phyloP scores from a whole-genome alignment of 768 basidiomycete species.

The Gymnopilus dilepis region DNA sequence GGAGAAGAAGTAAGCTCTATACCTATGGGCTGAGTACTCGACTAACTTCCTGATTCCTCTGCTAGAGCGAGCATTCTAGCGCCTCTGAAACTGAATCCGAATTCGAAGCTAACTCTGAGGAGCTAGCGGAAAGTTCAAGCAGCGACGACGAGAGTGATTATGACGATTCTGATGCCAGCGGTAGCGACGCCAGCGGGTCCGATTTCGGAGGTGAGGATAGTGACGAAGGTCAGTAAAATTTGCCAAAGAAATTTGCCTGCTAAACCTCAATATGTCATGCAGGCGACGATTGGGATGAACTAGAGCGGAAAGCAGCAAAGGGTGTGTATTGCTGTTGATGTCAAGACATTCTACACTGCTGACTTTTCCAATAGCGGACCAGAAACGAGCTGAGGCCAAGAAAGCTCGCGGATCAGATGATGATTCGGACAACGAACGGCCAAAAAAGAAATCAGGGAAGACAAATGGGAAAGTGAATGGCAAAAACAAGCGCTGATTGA shows the following conservation, averaged over 20 bases:
- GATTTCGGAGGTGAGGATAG: constrained; percentile 65
- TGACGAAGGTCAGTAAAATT: constrained; percentile 56
- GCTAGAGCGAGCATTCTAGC: constrained; percentile 47
- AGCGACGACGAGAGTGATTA: constrained; percentile 70
- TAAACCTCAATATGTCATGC: constrained; percentile 17
- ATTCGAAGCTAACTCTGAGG: constrained; percentile 63
- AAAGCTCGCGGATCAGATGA: constrained; percentile 55
- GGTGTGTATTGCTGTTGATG: constrained; percentile 50
- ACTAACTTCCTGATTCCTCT: neutral
- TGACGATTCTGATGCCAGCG: constrained; percentile 67
- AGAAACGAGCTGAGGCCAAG: constrained; percentile 49
- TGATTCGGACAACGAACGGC: constrained; percentile 54
- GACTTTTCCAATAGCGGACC: constrained; percentile 45
- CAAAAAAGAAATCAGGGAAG: constrained; percentile 53
- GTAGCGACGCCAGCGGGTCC: constrained; percentile 68
- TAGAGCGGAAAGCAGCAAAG: constrained; percentile 91
- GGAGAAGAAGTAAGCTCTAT: constrained; percentile 65
- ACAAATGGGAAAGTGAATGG: constrained; percentile 45
- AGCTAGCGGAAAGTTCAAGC: constrained; percentile 56
- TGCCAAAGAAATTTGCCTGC: neutral
- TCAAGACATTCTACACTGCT: constrained; percentile 21
- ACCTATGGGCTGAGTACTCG: neutral
- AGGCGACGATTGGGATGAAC: constrained; percentile 96
- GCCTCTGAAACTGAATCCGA: constrained; percentile 56
- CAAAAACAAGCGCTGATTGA: constrained; percentile 23